Evolutionary conservation across 306 rosid species (phyloP), one percentile per base, ranked within the genome.

Genomic region (Inga laurina): DNA sequence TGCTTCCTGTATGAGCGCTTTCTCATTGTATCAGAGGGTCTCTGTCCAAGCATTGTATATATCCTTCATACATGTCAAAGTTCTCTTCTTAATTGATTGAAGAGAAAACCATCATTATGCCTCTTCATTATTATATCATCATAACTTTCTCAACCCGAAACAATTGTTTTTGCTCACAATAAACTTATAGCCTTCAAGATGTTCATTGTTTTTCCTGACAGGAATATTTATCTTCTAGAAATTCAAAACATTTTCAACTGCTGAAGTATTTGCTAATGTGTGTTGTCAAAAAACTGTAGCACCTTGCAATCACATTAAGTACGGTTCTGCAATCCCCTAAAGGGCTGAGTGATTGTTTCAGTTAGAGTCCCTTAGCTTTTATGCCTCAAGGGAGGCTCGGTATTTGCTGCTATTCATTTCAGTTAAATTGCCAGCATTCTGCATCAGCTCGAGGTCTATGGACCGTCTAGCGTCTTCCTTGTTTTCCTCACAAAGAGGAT

Each of bases 21-120:
- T 68, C 70, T 79, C 52, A 82, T n/a, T 44, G 78, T 64, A 52
- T 48, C 61, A 39, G 39, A 59, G 59, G 70, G 76, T 77, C 61
- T 76, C 67, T 72, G 79, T 72, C 48, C 72, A 78, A 76, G 75
- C 79, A 78, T 69, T 87, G 81, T 77, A 75, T 85, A 48, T 80
- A 45, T 77, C 73, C 77, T 79, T 80, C 22, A 12, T 54, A 37
- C 79, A n/a, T 77, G 52, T 45, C 68, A 77, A 64, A n/a, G 41
- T 76, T 77, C 71, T 30, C 11, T 82, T 64, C 62, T 78, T 79
- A 46, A 46, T 37, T 72, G 74, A 66, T 66, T 79, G 78, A 43
- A 72, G 44, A 24, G 54, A 74, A 72, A 68, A 8, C 69, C 10
- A 49, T 44, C 7, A 64, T 77, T 34, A 21, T 72, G 57, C 37